Conservation (phyloP, 2,329 filamentous ascomycete genomes). For the Ceratocystis huliohia region DNA sequence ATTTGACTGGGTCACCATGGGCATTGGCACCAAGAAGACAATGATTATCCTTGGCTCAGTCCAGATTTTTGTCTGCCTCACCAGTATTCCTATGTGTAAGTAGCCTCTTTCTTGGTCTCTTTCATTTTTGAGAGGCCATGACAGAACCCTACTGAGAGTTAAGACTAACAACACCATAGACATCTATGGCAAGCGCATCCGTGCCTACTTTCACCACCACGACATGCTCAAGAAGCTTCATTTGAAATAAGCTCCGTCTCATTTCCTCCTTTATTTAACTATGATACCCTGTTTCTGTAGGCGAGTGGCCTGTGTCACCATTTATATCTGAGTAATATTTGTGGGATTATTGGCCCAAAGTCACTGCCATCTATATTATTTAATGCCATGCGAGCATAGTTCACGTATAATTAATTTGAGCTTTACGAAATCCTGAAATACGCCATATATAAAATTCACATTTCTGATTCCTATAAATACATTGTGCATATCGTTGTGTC, state of each 20-base stretch:
- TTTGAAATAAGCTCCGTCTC: conserved; percentile 9
- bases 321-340: not conserved
- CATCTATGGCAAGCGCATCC: conserved; percentile 63
- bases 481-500: not conserved
- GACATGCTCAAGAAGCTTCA: conserved; percentile 42
- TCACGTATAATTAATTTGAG: not conserved
- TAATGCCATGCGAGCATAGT: not conserved
- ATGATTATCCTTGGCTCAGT: conserved; percentile 64
- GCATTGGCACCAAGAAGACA: conserved; percentile 41
- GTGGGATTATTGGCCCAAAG: not conserved
- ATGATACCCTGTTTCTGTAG: conserved; percentile 2
- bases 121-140: not conserved
- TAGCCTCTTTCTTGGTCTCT: conserved; percentile 23
- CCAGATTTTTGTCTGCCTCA: conserved; percentile 62
- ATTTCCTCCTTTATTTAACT: conserved; percentile 4
- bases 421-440: no score
- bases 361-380: not conserved
- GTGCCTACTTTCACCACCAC: conserved; percentile 62
- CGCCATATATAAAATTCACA: not conserved
- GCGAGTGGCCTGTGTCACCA: not conserved
- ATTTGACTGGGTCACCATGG: conserved; percentile 65
- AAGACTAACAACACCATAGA: conserved; percentile 36
- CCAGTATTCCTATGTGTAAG: conserved; percentile 71
- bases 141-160: conserved; percentile 16
- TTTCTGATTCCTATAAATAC: not conserved